These are phyloP conservation scores for Microdochium paspali DNA, from an alignment of 2,329 filamentous ascomycete species.

Conservation along the genomic window DNA sequence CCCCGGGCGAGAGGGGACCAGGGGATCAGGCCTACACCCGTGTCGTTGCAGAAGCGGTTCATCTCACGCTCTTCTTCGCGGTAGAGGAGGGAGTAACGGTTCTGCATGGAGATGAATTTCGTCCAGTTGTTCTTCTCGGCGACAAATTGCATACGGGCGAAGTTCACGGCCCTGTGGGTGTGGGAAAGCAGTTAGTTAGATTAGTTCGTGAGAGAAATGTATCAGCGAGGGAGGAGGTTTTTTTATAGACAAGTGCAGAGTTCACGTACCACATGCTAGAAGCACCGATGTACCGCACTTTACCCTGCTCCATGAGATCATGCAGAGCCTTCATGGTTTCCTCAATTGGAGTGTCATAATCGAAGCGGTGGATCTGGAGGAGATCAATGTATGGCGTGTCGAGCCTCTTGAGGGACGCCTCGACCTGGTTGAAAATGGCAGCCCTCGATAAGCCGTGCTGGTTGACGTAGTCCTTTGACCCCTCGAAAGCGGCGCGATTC, in stretches of 20 bases:
- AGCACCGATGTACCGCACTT: conserved; percentile 45
- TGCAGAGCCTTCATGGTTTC: conserved; percentile 56
- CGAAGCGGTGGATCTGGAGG: conserved; percentile 53
- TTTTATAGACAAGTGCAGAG: too few relatives aligned
- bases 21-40: conserved; percentile 28
- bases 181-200: background rate
- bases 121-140: conserved; percentile 47
- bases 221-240: too few relatives aligned
- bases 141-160: conserved; percentile 42
- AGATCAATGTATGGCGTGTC: conserved; percentile 30
- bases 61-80: conserved; percentile 49
- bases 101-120: conserved; percentile 54
- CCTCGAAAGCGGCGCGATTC: conserved; percentile 9
- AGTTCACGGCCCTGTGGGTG: conserved; percentile 30
- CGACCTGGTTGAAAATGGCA: conserved; percentile 29
- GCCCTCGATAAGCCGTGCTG: conserved; percentile 21
- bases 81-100: conserved; percentile 50
- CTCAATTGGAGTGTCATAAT: conserved; percentile 40
- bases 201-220: too few relatives aligned
- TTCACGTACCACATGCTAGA: conserved; percentile 36
- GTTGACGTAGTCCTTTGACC: conserved; percentile 29
- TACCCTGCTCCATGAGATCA: conserved; percentile 47
- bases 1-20: conserved; percentile 28
- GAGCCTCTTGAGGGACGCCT: conserved; percentile 28
- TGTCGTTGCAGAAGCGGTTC: conserved; percentile 30